These are phyloP conservation scores for Linderina pennispora DNA, from an alignment of 192 early-diverging fungal genomes.

Conservation along the genomic window DNA sequence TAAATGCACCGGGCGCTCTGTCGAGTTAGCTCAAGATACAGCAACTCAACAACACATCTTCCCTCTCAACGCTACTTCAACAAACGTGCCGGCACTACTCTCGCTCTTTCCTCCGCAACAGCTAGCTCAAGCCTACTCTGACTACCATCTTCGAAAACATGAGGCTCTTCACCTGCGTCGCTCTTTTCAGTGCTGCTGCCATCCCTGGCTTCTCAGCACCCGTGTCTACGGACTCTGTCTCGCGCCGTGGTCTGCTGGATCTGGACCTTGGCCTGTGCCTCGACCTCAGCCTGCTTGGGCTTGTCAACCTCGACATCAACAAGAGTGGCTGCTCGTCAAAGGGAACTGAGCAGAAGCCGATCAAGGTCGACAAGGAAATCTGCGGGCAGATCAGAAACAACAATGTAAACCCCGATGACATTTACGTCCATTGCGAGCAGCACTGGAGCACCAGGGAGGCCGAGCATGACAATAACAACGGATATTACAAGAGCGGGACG, in stretches of 20 bases:
- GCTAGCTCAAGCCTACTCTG: no score
- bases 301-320: constrained; percentile 21
- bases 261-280: constrained; percentile 30
- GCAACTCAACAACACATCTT: no score
- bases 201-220: no score
- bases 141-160: constrained; percentile 4
- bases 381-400: constrained; percentile 2
- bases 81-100: no score
- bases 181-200: constrained; percentile 3
- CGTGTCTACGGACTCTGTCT: constrained; percentile 1
- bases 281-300: constrained; percentile 17
- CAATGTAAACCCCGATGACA: constrained; percentile 4
- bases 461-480: not conserved
- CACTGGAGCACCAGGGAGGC: not conserved
- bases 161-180: constrained; percentile 12
- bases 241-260: constrained; percentile 18
- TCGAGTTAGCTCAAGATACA: no score
- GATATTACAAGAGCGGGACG: not conserved
- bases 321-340: constrained; percentile 14
- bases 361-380: constrained; percentile 1
- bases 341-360: constrained; percentile 9
- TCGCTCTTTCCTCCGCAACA: no score
- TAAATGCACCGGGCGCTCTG: no score
- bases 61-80: no score
- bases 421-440: constrained; percentile 9